A percentile compares a stretch with the other conserved stretches of the same genome.
These are phyloP conservation scores for Kluyveromyces sp. DNA, from an alignment of 1,139 yeast genomes.

Conservation along the genomic window DNA sequence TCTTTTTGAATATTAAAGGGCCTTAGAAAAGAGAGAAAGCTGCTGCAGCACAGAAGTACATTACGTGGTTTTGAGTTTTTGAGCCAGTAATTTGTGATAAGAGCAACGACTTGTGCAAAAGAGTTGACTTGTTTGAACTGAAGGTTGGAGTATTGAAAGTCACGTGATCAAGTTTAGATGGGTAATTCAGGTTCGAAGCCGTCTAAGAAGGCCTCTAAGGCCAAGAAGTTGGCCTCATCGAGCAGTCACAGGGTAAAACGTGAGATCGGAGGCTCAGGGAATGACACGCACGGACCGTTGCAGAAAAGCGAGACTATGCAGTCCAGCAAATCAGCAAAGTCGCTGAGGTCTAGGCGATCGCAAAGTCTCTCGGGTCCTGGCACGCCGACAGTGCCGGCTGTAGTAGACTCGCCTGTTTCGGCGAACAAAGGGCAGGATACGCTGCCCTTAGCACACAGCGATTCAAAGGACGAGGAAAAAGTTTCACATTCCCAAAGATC, in stretches of 20 bases:
- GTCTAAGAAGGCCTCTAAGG: conserved; percentile 19
- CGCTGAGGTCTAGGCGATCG: conserved; percentile 16
- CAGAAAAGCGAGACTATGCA: conserved; percentile 17
- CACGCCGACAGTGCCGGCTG: conserved; percentile 8
- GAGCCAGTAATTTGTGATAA: too few relatives aligned
- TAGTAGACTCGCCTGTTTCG: conserved; percentile 9
- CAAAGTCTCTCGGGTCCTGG: conserved; percentile 11
- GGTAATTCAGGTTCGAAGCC: conserved; percentile 31
- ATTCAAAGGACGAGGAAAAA: conserved; percentile 7
- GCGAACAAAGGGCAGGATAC: conserved; percentile 8
- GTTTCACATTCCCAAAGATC: conserved; percentile 7
- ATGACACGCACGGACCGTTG: conserved; percentile 10
- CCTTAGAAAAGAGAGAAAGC: too few relatives aligned
- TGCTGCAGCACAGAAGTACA: too few relatives aligned
- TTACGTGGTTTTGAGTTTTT: too few relatives aligned
- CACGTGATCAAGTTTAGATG: conserved; percentile 12
- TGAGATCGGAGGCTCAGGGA: conserved; percentile 1
- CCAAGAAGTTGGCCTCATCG: conserved; percentile 7
- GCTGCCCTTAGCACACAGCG: conserved; percentile 11
- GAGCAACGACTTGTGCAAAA: too few relatives aligned
- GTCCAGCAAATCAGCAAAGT: conserved; percentile 16
- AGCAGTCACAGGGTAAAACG: background rate
- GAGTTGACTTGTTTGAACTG: too few relatives aligned
- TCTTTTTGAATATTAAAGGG: too few relatives aligned
- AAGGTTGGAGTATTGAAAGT: background rate